Conservation (phyloP, 2,329 filamentous ascomycete species). For the Tolypocladium amazonense region DNA sequence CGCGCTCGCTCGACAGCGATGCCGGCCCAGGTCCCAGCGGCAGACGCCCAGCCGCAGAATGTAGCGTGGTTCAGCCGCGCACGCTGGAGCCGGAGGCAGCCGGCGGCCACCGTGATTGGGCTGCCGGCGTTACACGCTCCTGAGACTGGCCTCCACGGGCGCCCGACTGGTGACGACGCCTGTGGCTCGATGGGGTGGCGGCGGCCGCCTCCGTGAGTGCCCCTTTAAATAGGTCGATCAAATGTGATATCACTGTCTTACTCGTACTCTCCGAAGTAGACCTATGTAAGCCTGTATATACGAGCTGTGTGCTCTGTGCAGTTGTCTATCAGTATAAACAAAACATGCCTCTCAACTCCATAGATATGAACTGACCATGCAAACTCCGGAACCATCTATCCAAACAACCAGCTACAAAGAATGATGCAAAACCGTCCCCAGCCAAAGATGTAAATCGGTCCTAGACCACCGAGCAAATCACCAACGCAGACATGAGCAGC, state of each 20-base stretch:
- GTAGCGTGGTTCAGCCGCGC: neutral
- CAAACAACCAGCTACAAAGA: neutral
- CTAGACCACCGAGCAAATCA: neutral
- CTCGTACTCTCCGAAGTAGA: no score
- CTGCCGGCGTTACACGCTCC: neutral
- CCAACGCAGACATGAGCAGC: neutral
- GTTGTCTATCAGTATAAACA: neutral
- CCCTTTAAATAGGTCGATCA: neutral
- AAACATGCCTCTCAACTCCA: neutral
- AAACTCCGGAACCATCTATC: neutral
- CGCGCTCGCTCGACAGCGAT: neutral
- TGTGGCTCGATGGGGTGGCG: neutral
- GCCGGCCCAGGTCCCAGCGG: neutral
- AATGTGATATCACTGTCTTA: no score
- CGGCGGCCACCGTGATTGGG: neutral
- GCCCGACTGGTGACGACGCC: neutral
- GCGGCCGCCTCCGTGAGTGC: neutral
- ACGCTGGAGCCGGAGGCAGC: neutral
- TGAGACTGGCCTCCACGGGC: neutral
- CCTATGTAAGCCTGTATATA: neutral
- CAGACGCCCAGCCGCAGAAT: neutral
- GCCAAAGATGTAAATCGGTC: neutral
- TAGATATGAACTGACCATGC: neutral
- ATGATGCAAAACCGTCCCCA: neutral
- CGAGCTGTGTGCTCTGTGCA: neutral